These are phyloP conservation scores for Cupressus sempervirens DNA, from an alignment of 75 land plant species.

Conservation along the genomic window DNA sequence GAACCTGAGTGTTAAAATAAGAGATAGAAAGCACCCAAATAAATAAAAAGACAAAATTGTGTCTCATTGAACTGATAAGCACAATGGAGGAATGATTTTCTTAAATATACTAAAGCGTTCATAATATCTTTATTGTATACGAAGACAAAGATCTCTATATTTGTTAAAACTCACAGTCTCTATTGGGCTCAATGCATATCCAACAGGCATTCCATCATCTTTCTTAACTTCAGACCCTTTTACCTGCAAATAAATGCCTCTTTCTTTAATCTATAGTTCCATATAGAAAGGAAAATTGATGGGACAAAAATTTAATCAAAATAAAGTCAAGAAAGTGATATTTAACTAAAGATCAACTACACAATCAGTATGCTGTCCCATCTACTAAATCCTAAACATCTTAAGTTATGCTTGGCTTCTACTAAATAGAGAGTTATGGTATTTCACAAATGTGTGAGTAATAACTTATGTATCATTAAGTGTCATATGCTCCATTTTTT, in stretches of 20 bases:
- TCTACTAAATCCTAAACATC: not conserved
- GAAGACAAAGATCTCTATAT: not conserved
- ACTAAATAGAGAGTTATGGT: not conserved
- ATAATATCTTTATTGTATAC: not conserved
- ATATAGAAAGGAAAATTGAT: not conserved
- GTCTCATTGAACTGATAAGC: too few relatives aligned
- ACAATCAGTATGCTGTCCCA: not conserved
- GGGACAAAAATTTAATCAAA: not conserved
- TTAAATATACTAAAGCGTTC: not conserved
- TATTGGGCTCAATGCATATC: conserved; percentile 59
- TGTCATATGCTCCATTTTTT: not conserved
- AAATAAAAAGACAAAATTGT: not conserved
- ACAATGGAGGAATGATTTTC: not conserved
- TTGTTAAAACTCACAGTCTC: conserved; percentile 64
- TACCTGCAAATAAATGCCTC: conserved; percentile 34
- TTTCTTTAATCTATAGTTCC: not conserved
- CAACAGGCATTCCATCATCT: conserved; percentile 77
- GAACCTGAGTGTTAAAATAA: not conserved
- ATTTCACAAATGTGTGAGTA: not conserved
- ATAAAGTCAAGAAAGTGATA: not conserved
- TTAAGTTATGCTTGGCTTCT: not conserved
- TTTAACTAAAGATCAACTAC: not conserved
- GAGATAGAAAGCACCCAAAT: not conserved
- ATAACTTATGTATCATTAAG: not conserved
- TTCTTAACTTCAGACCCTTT: conserved; percentile 71